Conservation (phyloP, 164 flowering plant species). For the Tetrastigma voinierianum region DNA sequence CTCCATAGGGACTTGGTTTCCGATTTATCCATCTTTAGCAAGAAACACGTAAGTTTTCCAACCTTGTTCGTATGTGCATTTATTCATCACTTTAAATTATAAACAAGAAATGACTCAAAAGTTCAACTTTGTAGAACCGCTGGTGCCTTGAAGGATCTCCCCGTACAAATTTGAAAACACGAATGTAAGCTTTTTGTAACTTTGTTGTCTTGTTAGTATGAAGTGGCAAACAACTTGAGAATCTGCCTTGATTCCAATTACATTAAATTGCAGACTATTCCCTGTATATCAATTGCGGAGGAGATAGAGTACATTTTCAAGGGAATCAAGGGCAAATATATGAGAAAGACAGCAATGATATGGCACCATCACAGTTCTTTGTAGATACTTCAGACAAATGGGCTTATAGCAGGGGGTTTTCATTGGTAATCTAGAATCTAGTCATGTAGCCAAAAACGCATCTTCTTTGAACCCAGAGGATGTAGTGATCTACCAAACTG, state of each 20-base stretch:
- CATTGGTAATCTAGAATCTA: conserved; percentile 19
- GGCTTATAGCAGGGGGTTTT: conserved; percentile 70
- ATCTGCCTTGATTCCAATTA: not conserved
- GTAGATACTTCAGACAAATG: conserved; percentile 28
- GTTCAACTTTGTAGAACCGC: conserved; percentile 20
- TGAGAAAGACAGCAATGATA: conserved; percentile 36
- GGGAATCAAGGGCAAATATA: conserved; percentile 22
- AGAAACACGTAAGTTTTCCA: conserved; percentile 55
- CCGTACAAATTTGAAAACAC: conserved; percentile 39
- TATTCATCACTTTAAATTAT: not conserved
- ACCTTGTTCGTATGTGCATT: not conserved
- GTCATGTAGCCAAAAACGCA: conserved; percentile 22
- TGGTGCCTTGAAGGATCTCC: conserved; percentile 69
- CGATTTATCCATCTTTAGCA: conserved; percentile 28
- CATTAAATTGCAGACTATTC: conserved; percentile 43
- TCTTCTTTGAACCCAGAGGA: conserved; percentile 20
- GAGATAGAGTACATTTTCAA: conserved; percentile 20
- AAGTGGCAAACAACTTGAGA: not conserved
- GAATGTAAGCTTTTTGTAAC: conserved; percentile 34
- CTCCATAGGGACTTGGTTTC: conserved; percentile 54
- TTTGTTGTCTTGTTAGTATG: not conserved
- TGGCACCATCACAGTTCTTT: conserved; percentile 43
- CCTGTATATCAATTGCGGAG: conserved; percentile 81
- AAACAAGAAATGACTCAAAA: not conserved
- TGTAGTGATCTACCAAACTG: conserved; percentile 39